Evolutionary conservation across 1,284 basidiomycete genomes (phyloP).

Genomic region (Ganoderma lucidum): DNA sequence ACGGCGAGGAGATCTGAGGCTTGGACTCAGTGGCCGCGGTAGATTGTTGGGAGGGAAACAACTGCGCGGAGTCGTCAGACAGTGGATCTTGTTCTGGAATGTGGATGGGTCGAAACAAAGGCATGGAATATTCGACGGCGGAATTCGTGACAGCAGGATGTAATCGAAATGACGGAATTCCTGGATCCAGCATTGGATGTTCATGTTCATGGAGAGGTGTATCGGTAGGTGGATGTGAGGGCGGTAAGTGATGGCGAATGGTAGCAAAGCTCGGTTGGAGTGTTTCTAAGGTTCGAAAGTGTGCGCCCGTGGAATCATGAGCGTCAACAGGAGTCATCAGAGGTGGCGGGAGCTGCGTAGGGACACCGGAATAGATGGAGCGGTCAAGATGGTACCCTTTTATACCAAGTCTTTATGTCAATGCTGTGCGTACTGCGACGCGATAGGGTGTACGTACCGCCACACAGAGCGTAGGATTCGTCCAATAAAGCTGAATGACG

Average conservation of each 20-base stretch:
- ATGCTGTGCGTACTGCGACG: slow-evolving; percentile 38
- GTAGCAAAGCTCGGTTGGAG: slow-evolving; percentile 41
- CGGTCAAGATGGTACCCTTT: slow-evolving; percentile 65
- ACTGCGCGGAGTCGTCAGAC: slow-evolving; percentile 35
- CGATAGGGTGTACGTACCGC: slow-evolving; percentile 44
- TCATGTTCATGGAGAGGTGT: slow-evolving; percentile 34
- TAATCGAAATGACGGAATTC: slow-evolving; percentile 34
- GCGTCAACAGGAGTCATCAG: slow-evolving; percentile 36
- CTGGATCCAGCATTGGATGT: slow-evolving; percentile 39
- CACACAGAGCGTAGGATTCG: slow-evolving; percentile 52
- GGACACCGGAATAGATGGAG: slow-evolving; percentile 34
- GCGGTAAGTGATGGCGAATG: slow-evolving; percentile 37
- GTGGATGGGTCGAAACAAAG: slow-evolving; percentile 39
- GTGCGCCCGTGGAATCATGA: slow-evolving; percentile 37
- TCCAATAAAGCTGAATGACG: slow-evolving; percentile 72
- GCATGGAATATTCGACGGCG: slow-evolving; percentile 39
- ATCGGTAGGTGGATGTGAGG: slow-evolving; percentile 32
- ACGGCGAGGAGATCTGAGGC: slow-evolving; percentile 34
- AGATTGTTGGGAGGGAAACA: slow-evolving; percentile 36
- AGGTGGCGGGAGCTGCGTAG: slow-evolving; percentile 33
- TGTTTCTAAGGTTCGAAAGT: slow-evolving; percentile 42
- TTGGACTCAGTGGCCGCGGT: slow-evolving; percentile 35
- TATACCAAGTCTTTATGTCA: slow-evolving; percentile 48
- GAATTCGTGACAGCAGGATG: slow-evolving; percentile 38
- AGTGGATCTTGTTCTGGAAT: slow-evolving; percentile 38